Base-by-base conservation (phyloP, 2,329 filamentous ascomycete species). In the Ciborinia camelliae region DNA sequence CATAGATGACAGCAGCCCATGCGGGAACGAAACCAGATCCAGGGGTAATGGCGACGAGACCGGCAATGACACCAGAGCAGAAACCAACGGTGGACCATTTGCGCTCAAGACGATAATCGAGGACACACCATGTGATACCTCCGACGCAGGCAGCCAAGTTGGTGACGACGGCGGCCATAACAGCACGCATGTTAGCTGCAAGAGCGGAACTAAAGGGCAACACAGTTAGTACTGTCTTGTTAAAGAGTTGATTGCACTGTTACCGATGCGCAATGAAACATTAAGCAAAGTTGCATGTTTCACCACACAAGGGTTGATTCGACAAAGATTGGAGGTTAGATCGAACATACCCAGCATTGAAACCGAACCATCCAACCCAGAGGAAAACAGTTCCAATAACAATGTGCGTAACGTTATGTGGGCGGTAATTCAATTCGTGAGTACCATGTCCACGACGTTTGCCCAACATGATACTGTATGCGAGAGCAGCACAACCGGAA, bases 61-160 rank as follows among this genome's bases (percentile, higher is more conserved):
- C 92, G 41, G 92, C 90, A 72, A 97, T 89, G 30, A 96, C 90
- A 68, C 92, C 92, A 0, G 90, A 95, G 79, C 92, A 97, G 82
- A 96, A 96, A 2, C 92, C 92, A 32, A 97, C 92, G 2, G 91
- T 94, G 0, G 91, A 96, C 90, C 91, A 97, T 80, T 96, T 96
- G 73, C 86, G 85, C 79, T 96, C 92, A 57, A 97, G 83, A 65
- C 92, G 85, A 78, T 96, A 96, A 76, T 97, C 92, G 65, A 97
- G 82, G 28, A 96, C 80, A 76, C 91, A 95, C 92, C 91, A 96
- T 43, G 90, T 95, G 59, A 97, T 87, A 55, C 92, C 92, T 64
- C 91, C 92, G 10, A 92, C 86, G 66, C 89, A 91, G 43, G 92
- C 92, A 30, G 92, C 88, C 37, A 96, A 80, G 76, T 96, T 95